These are phyloP conservation scores for Vachellia collinsii DNA, from an alignment of 306 rosid genomes.

Conservation along the genomic window DNA sequence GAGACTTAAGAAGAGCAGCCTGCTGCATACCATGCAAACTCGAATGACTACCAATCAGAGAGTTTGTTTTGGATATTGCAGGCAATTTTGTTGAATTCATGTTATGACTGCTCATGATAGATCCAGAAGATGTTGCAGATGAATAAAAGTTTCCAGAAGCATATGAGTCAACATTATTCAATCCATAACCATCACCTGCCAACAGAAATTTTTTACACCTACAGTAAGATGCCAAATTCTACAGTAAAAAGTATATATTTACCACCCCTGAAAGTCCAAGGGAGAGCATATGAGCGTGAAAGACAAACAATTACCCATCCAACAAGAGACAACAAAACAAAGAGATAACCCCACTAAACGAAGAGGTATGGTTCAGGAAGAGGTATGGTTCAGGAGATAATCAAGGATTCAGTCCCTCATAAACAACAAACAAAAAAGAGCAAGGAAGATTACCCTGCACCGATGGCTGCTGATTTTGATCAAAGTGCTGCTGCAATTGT, in stretches of 20 bases:
- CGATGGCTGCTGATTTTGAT: constrained; percentile 53
- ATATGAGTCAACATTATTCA: constrained; percentile 67
- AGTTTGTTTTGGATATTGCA: constrained; percentile 61
- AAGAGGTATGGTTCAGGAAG: neutral
- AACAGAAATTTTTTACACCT: constrained; percentile 36
- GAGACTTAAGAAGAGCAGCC: constrained; percentile 62
- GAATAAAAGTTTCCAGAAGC: constrained; percentile 72
- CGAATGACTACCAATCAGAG: constrained; percentile 63
- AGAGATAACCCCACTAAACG: constrained; percentile 15
- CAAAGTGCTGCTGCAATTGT: constrained; percentile 57
- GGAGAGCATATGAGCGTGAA: neutral
- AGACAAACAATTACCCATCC: neutral
- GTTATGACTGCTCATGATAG: constrained; percentile 72
- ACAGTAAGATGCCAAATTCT: constrained; percentile 34
- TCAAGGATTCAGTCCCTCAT: neutral
- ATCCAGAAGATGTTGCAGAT: constrained; percentile 67
- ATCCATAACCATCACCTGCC: constrained; percentile 82
- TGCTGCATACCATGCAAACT: constrained; percentile 69
- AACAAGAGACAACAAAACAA: neutral
- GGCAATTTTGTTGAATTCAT: constrained; percentile 60
- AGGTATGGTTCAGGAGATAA: neutral
- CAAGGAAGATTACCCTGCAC: constrained; percentile 63
- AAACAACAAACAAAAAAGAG: neutral
- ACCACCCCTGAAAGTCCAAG: neutral
- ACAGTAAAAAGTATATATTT: constrained; percentile 1